Conservation (phyloP, 495 filamentous ascomycete genomes). For the Aspergillus bertholletiae region DNA sequence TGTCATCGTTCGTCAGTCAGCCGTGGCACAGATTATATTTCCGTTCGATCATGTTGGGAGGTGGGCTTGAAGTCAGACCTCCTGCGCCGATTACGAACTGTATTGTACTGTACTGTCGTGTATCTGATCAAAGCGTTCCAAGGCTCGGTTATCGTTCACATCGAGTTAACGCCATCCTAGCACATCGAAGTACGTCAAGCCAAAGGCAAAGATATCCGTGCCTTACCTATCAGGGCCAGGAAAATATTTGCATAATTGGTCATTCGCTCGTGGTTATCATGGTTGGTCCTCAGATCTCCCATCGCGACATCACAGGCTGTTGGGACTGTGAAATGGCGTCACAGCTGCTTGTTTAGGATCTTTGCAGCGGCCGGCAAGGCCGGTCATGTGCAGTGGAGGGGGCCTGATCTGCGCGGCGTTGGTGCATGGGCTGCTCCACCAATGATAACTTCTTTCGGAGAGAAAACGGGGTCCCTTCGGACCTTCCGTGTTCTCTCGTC, state of each 20-base stretch:
- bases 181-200: not conserved
- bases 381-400: conserved; percentile 21
- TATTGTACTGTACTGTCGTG: not conserved
- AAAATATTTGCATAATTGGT: conserved; percentile 16
- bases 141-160: not conserved
- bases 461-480: conserved; percentile 17
- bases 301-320: conserved; percentile 12
- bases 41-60: not conserved
- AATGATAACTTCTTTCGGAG: conserved; percentile 5
- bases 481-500: not conserved
- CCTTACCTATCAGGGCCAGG: conserved; percentile 7
- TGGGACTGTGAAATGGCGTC: conserved; percentile 22
- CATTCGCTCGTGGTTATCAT: not conserved
- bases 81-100: not conserved
- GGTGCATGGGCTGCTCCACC: conserved; percentile 13
- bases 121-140: not conserved
- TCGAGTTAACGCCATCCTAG: not conserved
- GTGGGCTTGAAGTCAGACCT: not conserved
- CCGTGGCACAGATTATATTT: not conserved
- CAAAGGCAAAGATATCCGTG: not conserved
- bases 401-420: conserved; percentile 14
- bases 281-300: conserved; percentile 5
- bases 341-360: conserved; percentile 18
- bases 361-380: conserved; percentile 17
- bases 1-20: not conserved